Evolutionary conservation across 352 stramenopile genomes (phyloP).

Genomic region (Plasmopara muralis): DNA sequence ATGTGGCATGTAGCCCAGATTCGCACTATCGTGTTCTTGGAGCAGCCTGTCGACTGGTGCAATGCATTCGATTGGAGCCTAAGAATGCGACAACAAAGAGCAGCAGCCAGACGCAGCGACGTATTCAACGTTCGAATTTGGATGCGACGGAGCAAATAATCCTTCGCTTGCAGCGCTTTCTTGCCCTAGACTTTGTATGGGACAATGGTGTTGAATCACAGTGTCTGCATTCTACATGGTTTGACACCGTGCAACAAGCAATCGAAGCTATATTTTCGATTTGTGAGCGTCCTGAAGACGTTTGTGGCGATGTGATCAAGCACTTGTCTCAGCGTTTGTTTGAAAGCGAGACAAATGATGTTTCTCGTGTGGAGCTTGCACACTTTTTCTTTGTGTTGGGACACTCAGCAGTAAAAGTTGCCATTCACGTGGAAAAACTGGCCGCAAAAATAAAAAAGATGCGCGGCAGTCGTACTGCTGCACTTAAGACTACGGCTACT

Average conservation of each 20-base stretch:
- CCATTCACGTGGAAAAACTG: slow-evolving; percentile 92
- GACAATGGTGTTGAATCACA: slow-evolving; percentile 44
- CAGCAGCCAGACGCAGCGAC: slow-evolving; percentile 37
- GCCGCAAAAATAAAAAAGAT: slow-evolving; percentile 80
- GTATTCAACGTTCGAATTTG: slow-evolving; percentile 68
- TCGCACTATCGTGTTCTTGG: slow-evolving; percentile 47
- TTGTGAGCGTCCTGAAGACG: slow-evolving; percentile 83
- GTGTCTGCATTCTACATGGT: slow-evolving; percentile 76
- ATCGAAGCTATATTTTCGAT: slow-evolving; percentile 91
- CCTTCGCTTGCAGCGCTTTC: slow-evolving; percentile 77
- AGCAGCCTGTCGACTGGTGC: slow-evolving; percentile 52
- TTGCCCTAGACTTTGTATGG: slow-evolving; percentile 80
- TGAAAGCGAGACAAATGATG: slow-evolving; percentile 55
- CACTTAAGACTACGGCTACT: slow-evolving; percentile 17
- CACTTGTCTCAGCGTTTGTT: slow-evolving; percentile 58
- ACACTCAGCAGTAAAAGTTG: slow-evolving; percentile 91
- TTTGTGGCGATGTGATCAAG: slow-evolving; percentile 66
- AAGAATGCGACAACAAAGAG: slow-evolving; percentile 28
- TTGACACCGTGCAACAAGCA: slow-evolving; percentile 87
- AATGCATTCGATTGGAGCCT: slow-evolving; percentile 53
- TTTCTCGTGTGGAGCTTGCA: slow-evolving; percentile 68
- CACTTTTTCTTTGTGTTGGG: slow-evolving; percentile 95
- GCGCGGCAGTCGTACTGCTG: slow-evolving; percentile 55
- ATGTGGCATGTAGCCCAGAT: slow-evolving; percentile 42
- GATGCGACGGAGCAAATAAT: slow-evolving; percentile 88